Percentiles rank a stretch among this genome's conserved stretches.
Conservation (phyloP, 257 asterid genomes). For the Solanum microdontum region DNA sequence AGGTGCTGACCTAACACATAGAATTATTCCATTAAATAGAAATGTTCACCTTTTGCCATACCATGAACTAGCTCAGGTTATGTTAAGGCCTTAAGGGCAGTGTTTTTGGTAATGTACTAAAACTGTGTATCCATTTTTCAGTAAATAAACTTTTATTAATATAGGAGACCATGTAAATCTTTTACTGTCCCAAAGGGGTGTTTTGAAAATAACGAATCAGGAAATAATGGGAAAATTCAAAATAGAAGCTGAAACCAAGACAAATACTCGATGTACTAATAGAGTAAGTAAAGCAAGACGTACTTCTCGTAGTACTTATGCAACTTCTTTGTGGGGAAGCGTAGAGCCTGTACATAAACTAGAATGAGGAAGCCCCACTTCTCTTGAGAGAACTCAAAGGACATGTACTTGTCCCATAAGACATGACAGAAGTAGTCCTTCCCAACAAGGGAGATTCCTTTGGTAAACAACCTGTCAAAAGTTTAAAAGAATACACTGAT, state of each 20-base stretch:
- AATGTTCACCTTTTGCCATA: neutral
- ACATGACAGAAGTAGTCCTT: conserved; percentile 69
- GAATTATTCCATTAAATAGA: neutral
- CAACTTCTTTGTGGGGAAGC: conserved; percentile 69
- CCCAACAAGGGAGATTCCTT: conserved; percentile 67
- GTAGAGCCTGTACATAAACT: conserved; percentile 63
- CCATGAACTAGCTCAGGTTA: neutral
- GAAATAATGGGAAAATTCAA: neutral
- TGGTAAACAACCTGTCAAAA: conserved; percentile 54
- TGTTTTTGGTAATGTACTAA: neutral
- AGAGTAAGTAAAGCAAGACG: conserved; percentile 11
- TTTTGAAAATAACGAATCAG: neutral
- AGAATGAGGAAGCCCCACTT: conserved; percentile 73
- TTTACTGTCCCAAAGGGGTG: neutral
- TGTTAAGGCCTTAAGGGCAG: neutral
- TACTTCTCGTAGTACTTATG: conserved; percentile 67
- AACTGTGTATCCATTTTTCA: neutral
- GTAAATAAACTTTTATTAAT: neutral
- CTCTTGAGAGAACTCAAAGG: conserved; percentile 55
- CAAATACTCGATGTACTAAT: neutral
- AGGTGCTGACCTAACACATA: neutral
- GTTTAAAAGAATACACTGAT: neutral
- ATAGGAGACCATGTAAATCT: neutral
- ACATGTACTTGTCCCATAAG: conserved; percentile 81
- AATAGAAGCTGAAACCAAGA: neutral